Percentiles rank a stretch among this genome's conserved stretches.
Conservation (phyloP, 768 basidiomycete genomes). For the Heimioporus sp. region DNA sequence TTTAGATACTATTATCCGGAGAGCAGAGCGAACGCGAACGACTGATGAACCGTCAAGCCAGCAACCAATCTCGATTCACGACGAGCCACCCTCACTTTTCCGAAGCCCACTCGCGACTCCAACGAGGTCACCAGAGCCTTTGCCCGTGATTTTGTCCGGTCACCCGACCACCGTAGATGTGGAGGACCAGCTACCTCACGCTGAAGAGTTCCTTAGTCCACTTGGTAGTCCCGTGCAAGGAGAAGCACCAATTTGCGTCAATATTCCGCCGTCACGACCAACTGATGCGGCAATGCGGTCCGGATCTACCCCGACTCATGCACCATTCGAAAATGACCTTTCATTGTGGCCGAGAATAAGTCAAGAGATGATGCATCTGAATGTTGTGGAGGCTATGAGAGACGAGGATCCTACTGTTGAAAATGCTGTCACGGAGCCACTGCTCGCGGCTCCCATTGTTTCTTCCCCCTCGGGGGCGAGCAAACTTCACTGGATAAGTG, state of each 20-base stretch:
- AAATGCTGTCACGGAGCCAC: neutral
- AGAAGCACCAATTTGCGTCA: neutral
- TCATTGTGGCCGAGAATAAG: constrained; percentile 36
- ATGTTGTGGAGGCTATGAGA: constrained; percentile 10
- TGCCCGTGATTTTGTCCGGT: neutral
- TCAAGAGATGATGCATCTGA: constrained; percentile 37
- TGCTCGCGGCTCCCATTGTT: constrained; percentile 21
- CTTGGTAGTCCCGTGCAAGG: constrained; percentile 12
- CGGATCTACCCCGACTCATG: constrained; percentile 8
- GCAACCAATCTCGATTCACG: neutral
- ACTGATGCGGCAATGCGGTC: constrained; percentile 6
- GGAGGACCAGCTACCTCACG: constrained; percentile 1
- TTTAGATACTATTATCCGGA: constrained; percentile 44
- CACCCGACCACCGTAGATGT: neutral
- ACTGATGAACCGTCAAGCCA: neutral
- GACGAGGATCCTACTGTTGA: neutral
- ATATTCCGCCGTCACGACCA: constrained; percentile 2
- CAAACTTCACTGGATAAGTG: neutral
- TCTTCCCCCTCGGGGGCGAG: constrained; percentile 5
- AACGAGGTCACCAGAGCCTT: neutral
- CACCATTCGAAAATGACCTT: constrained; percentile 18
- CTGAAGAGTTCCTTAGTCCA: constrained; percentile 26
- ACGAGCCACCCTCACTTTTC: neutral
- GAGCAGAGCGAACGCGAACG: constrained; percentile 19
- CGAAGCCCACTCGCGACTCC: neutral